Conservation (phyloP, 768 basidiomycete species). For the Glaciozyma antarctica region DNA sequence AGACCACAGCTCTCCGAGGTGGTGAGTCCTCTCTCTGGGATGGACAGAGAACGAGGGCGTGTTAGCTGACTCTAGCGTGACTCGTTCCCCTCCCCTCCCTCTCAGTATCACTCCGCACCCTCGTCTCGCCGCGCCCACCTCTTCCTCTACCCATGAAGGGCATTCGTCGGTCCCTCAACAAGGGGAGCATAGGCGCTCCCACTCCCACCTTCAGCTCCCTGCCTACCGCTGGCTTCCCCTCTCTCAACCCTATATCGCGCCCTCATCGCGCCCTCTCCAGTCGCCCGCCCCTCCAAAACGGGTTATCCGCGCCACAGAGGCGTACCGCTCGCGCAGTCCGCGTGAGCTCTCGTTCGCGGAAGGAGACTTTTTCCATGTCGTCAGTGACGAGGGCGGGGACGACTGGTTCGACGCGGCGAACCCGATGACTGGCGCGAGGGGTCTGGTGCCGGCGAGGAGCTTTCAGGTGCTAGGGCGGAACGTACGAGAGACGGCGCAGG, state of each 20-base stretch:
- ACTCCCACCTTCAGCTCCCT: conserved; percentile 11
- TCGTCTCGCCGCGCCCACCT: not conserved
- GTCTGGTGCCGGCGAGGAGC: conserved; percentile 72
- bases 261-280: conserved; percentile 1
- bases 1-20: too few relatives aligned
- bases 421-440: conserved; percentile 79
- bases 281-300: conserved; percentile 69
- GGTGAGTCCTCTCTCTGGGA: too few relatives aligned
- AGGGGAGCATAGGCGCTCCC: conserved; percentile 29
- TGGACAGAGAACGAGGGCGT: too few relatives aligned
- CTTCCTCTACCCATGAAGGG: conserved; percentile 16
- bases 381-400: conserved; percentile 50
- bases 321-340: conserved; percentile 60
- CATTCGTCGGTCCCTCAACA: conserved; percentile 32
- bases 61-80: too few relatives aligned
- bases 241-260: not conserved
- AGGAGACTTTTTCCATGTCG: conserved; percentile 97
- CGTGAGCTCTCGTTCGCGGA: conserved; percentile 81
- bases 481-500: conserved; percentile 28
- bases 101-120: too few relatives aligned
- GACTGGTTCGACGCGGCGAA: conserved; percentile 91
- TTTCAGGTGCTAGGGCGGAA: conserved; percentile 84
- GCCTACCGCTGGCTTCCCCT: conserved; percentile 4
- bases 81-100: too few relatives aligned
- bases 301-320: conserved; percentile 74